Conservation (phyloP, 441 rosid species). For the Mallotus repandus region DNA sequence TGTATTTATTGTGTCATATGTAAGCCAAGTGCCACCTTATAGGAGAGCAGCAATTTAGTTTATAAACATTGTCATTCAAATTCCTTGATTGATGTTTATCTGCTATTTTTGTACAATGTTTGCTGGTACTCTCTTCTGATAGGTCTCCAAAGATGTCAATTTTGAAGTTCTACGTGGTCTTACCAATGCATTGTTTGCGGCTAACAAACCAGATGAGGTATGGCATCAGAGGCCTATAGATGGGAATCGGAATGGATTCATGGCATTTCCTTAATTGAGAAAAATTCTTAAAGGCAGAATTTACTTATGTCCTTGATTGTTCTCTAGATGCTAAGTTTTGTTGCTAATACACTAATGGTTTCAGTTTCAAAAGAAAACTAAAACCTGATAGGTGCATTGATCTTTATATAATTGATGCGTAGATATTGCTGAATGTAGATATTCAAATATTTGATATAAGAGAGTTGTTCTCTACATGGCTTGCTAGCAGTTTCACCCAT, state of each 20-base stretch:
- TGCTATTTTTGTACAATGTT: neutral
- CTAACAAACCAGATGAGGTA: conserved; percentile 92
- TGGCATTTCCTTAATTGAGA: neutral
- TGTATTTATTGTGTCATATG: neutral
- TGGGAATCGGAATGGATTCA: conserved; percentile 11
- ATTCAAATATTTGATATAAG: neutral
- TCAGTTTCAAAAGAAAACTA: neutral
- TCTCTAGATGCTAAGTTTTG: neutral
- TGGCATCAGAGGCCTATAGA: conserved; percentile 18
- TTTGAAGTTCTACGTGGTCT: conserved; percentile 84
- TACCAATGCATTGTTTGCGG: conserved; percentile 79
- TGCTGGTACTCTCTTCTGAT: conserved; percentile 12
- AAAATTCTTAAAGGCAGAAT: neutral
- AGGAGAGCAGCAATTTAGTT: neutral
- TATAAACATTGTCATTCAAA: neutral
- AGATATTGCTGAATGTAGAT: neutral
- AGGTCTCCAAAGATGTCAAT: conserved; percentile 61
- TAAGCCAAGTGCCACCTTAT: neutral
- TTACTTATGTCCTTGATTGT: neutral
- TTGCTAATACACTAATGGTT: neutral
- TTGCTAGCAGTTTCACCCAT: neutral
- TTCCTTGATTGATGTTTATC: neutral
- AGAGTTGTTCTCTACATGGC: neutral
- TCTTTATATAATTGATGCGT: neutral
- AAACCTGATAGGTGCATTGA: neutral